These are phyloP conservation scores for Coemansia umbellata DNA, from an alignment of 192 early-diverging fungal genomes.

Conservation along the genomic window DNA sequence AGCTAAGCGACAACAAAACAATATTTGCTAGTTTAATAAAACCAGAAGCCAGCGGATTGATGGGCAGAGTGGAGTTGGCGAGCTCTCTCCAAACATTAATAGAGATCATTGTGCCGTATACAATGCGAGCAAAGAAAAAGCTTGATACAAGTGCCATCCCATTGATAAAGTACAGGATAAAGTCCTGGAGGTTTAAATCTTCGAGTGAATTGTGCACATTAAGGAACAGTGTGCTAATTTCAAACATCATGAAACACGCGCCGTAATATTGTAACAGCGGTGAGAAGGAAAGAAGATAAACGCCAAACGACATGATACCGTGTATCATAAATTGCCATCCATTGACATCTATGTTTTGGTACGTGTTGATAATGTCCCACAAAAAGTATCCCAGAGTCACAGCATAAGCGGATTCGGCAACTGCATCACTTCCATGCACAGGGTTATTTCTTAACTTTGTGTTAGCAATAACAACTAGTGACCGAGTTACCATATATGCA, in stretches of 20 bases:
- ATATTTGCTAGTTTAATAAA: slow-evolving; percentile 31
- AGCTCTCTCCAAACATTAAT: slow-evolving; percentile 50
- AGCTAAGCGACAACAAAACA: slow-evolving; percentile 31
- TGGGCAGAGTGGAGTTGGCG: slow-evolving; percentile 26
- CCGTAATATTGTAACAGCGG: slow-evolving; percentile 89
- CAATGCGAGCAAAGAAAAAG: slow-evolving; percentile 76
- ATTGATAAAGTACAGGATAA: slow-evolving; percentile 74
- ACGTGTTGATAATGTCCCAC: slow-evolving; percentile 78
- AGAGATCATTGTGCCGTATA: slow-evolving; percentile 73
- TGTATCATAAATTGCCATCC: slow-evolving; percentile 81
- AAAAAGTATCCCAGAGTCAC: slow-evolving; percentile 85
- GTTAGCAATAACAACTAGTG: slow-evolving; percentile 63
- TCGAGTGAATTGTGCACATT: slow-evolving; percentile 83
- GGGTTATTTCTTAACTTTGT: slow-evolving; percentile 58
- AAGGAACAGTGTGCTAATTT: slow-evolving; percentile 83
- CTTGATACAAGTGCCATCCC: slow-evolving; percentile 70
- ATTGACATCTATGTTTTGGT: slow-evolving; percentile 63
- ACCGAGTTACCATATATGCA: slow-evolving; percentile 55
- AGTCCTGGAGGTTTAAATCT: slow-evolving; percentile 74
- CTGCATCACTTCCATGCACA: slow-evolving; percentile 61
- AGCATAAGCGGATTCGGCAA: slow-evolving; percentile 70
- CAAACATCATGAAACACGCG: slow-evolving; percentile 85
- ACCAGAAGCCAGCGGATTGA: slow-evolving; percentile 13
- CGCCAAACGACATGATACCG: slow-evolving; percentile 69
- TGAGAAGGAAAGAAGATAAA: slow-evolving; percentile 62